phyloP scores from a whole-genome alignment of 192 early-diverging fungal species.

The Lobulomyces angularis region DNA sequence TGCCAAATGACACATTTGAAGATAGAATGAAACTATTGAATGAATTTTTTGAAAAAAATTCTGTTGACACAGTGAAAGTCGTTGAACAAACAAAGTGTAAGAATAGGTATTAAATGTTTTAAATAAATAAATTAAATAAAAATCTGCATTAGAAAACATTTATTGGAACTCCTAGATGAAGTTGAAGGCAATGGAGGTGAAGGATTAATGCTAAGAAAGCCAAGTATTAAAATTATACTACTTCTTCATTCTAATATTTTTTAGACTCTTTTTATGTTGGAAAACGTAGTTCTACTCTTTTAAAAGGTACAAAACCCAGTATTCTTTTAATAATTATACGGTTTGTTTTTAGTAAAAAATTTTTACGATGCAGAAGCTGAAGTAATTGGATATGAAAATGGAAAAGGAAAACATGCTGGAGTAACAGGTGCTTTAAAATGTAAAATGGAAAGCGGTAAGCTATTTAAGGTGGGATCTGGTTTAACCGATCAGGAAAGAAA shows the following conservation, averaged over 20 bases:
- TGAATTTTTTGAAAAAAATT: too few species aligned
- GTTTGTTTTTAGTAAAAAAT: too few species aligned
- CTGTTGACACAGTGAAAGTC: constrained; percentile 16
- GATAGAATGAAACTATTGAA: too few species aligned
- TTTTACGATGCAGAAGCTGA: constrained; percentile 62
- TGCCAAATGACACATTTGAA: too few species aligned
- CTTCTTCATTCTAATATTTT: too few species aligned
- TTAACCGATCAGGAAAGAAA: constrained; percentile 43
- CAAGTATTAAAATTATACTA: too few species aligned
- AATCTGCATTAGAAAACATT: too few species aligned
- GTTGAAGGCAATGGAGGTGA: constrained; percentile 52
- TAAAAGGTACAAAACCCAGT: too few species aligned
- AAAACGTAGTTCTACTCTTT: constrained; percentile 36
- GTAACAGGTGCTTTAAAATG: constrained; percentile 47
- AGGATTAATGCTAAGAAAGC: constrained; percentile 52
- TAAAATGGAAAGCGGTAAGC: constrained; percentile 45
- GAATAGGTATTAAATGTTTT: too few species aligned
- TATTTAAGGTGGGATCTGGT: constrained; percentile 56
- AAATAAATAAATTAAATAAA: too few species aligned
- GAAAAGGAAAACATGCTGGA: constrained; percentile 41
- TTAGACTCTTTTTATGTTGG: constrained; percentile 24
- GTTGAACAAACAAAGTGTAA: constrained; percentile 37
- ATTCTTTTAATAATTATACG: too few species aligned
- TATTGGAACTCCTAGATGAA: constrained; percentile 26
- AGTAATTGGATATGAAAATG: constrained; percentile 38